Base-by-base conservation (phyloP, 2,329 filamentous ascomycete species). In the Eurotiales sp. region DNA sequence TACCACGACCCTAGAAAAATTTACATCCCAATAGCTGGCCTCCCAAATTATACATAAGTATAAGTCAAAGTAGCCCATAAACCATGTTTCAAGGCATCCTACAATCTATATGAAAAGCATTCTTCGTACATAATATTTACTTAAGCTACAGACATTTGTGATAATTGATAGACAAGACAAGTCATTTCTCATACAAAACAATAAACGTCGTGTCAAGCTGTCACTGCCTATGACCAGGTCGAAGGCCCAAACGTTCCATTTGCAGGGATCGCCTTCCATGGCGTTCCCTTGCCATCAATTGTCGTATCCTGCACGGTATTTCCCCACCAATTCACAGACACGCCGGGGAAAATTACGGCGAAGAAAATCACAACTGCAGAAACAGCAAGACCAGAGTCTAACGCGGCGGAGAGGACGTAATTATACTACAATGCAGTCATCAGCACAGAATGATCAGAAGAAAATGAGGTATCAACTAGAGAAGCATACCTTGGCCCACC, bases 311-410 rank as follows among this genome's bases (percentile, higher is more conserved):
- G 66, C 10, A 70, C 63, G 6, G 61, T 67, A 34, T 74, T 76
- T 0, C 71, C 71, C 71, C 71, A 73, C 71, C 71, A 74, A 34
- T 54, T 60, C 40, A 73, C 53, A 3, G 60, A 58, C 4, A 67
- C 63, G 3, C 68, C 70, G 0, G 70, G 69, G 34, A 75, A 70
- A n/a, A 67, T 68, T 34, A 74, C 66, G 25, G 64, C 68, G 44
- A 75, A 74, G 61, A 74, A 74, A 17, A 74, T 73, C n/a, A 74
- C 60, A 8, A 75, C 66, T 0, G 70, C 72, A 0, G 71, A 65
- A 2, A 75, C 62, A 8, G 72, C 72, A 19, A 73, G 65, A 3
- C 70, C 72, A 0, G 66, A 68, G 47, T 73, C 70, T 3, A 74
- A 58, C 0, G 70, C 71, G 14, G 72, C 72, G 12, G 71, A 73